Evolutionary conservation across 441 rosid species (phyloP).

Genomic region (Populus hybrid): DNA sequence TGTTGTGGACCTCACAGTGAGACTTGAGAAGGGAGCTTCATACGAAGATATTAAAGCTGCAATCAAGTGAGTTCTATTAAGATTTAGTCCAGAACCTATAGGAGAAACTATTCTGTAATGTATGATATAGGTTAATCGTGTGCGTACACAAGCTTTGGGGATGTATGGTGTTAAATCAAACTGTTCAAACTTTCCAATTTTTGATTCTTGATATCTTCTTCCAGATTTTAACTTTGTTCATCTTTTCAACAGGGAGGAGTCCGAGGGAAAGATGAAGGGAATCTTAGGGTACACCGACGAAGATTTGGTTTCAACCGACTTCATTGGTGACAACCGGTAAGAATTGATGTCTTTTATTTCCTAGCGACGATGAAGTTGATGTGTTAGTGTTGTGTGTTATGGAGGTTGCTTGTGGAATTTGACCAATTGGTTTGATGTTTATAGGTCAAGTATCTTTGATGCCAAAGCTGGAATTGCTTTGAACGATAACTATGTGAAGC

Average conservation of each 20-base stretch:
- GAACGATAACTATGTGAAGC: conserved; percentile 42
- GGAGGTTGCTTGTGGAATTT: background rate
- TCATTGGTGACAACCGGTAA: conserved; percentile 53
- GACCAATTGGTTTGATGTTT: background rate
- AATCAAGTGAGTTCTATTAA: conserved; percentile 43
- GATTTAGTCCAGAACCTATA: background rate
- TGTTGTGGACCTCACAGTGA: conserved; percentile 79
- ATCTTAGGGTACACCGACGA: conserved; percentile 57
- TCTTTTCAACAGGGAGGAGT: conserved; percentile 39
- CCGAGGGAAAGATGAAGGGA: conserved; percentile 56
- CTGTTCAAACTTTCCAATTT: background rate
- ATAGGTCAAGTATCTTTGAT: conserved; percentile 60
- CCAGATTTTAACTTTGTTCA: background rate
- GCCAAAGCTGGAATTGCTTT: conserved; percentile 68
- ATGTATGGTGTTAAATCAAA: background rate
- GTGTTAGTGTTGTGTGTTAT: background rate
- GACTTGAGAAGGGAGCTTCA: conserved; percentile 64
- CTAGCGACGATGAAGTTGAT: background rate
- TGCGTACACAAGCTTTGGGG: background rate
- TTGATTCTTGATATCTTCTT: background rate
- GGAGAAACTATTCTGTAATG: background rate
- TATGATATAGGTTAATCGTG: background rate
- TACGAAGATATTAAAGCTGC: conserved; percentile 69
- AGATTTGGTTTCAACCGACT: conserved; percentile 53
- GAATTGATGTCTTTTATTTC: background rate